phyloP scores from a whole-genome alignment of 768 basidiomycete genomes.

The Boletus rubroflammeus region DNA sequence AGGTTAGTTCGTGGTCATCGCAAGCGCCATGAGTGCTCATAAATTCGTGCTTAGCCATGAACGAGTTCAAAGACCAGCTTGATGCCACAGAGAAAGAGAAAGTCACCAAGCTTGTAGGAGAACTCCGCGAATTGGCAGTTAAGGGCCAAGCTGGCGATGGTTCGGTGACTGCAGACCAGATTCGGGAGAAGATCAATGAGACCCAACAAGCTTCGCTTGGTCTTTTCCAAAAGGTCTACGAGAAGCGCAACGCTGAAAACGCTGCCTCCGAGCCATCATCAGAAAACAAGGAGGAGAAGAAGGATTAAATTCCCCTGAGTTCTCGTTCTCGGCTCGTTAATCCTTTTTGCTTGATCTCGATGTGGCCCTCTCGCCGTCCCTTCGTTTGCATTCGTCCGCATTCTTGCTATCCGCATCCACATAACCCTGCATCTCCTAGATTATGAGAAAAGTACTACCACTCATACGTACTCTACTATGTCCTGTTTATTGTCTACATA shows the following conservation, averaged over 20 bases:
- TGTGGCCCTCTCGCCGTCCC: slow-evolving; percentile 20
- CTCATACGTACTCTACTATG: slow-evolving; percentile 24
- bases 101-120: slow-evolving; percentile 79
- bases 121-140: slow-evolving; percentile 83
- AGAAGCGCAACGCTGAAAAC: slow-evolving; percentile 83
- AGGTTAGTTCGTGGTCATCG: slow-evolving; percentile 42
- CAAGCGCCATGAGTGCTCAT: not conserved
- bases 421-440: slow-evolving; percentile 25
- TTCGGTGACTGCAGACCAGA: slow-evolving; percentile 75
- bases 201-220: slow-evolving; percentile 93
- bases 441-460: slow-evolving; percentile 29
- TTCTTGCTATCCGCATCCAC: slow-evolving; percentile 1
- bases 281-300: slow-evolving; percentile 69
- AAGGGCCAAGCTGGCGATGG: slow-evolving; percentile 89
- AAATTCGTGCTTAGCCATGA: slow-evolving; percentile 59
- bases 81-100: slow-evolving; percentile 92
- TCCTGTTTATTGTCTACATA: slow-evolving; percentile 13
- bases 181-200: slow-evolving; percentile 91
- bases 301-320: slow-evolving; percentile 53
- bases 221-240: slow-evolving; percentile 97
- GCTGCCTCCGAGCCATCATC: slow-evolving; percentile 41
- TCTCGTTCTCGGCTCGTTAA: not conserved
- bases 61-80: slow-evolving; percentile 96
- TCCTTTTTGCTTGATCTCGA: slow-evolving; percentile 9
- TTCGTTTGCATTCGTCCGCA: slow-evolving; percentile 21